Evolutionary conservation across 257 asterid genomes (phyloP), one percentile per base, ranked within the genome.

Genomic region (Salvia miltiorrhiza): DNA sequence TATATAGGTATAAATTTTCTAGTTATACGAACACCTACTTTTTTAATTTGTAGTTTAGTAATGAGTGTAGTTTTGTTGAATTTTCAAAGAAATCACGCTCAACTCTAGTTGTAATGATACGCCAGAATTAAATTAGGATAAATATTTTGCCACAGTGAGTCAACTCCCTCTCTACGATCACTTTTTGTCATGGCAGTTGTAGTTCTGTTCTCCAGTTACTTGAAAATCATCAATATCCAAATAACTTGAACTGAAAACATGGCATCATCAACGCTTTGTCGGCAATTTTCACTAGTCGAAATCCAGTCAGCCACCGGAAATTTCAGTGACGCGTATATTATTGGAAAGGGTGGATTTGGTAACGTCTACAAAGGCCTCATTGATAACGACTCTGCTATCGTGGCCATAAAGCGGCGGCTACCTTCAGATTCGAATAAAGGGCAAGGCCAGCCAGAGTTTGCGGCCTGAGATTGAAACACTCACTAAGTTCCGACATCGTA

Each of bases 271-370:
- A 41, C 5, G 4, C 30, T 13, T 5, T 67, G 54, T 4, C 72
- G 72, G 21, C 72, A 26, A 2, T 67, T 67, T 12, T 67, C 63
- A 0, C 33, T 67, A 11, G 40, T 28, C 4, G 72, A 67, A 1
- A 37, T 67, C 41, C 53, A n/a, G 37, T 37, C 28, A 16, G 72
- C 53, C 12, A 67, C 63, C 2, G 52, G 14, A 2, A 50, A 33
- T 35, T 66, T 66, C 50, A 50, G 26, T 4, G 63, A 50, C 7
- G 52, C 10, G 1, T 52, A 8, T 14, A 19, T 67, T 12, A 14
- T 67, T 14, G 72, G 72, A 52, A 23, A 3, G 21, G 72, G 72
- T 2, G 72, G 72, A 4, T 67, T 67, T 2, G 63, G 63, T 9
- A 37, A 53, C 23, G 72, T 67, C 28, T 67, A 67, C 54, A 14